Base-by-base conservation (phyloP, 805 yeast species). In the Zygosaccharomyces rouxii region DNA sequence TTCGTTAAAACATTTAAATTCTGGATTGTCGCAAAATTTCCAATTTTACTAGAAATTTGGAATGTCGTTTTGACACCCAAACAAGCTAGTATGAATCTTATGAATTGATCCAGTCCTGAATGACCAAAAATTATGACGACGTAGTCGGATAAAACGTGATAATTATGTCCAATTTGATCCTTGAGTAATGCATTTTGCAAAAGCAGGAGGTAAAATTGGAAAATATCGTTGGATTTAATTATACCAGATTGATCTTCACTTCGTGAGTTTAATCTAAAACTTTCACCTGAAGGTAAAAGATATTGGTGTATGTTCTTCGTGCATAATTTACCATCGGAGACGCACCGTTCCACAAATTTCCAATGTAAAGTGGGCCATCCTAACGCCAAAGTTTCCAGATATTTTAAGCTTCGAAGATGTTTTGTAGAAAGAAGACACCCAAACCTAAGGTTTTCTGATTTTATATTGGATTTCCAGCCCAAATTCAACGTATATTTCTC, bases 341-440 rank as follows among this genome's bases (percentile, higher is more conserved):
- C 56, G 48, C 84, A 74, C 49, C 82, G 84, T 5, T 64, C 60
- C 3, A 88, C 69, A 54, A 77, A 89, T 7, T 66, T 60, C 48
- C 77, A 75, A 2, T 87, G 81, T 26, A 89, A 59, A 16, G 86
- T 76, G 2, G 97, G 97, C 96, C 96, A 89, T 2, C 92, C 90
- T 38, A 89, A 60, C 0, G 92, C 86, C 14, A 89, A 63, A 2
- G 84, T 80, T 58, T 87, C 94, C 7, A 89, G 62, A 61, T 84
- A 89, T 59, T 89, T 89, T 7, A 82, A 74, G 42, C 89, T 86
- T 31, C 96, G 70, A 16, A 78, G 72, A 48, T 77, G 75, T 26
- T 72, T 73, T 33, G 74, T 75, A 0, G 92, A 75, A 1, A 89
- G 66, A 29, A 86, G 70, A 1, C 90, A 90, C 1, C 77, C 88